These are phyloP conservation scores for Kazachstania bromeliacearum DNA, from an alignment of 805 yeast genomes.

Conservation along the genomic window DNA sequence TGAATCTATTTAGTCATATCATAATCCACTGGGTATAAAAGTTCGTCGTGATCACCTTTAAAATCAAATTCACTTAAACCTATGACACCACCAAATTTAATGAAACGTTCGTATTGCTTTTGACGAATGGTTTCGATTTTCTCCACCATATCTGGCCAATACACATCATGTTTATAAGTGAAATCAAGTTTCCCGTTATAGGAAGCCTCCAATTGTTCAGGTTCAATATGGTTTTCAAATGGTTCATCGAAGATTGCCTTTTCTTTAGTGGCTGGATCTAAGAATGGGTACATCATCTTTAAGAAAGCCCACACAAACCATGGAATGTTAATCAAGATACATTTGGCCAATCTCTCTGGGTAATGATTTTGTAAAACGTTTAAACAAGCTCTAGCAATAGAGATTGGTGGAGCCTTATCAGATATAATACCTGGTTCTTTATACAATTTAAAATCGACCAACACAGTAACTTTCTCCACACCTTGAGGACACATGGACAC, in stretches of 20 bases:
- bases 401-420: constrained; percentile 41
- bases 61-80: constrained; percentile 49
- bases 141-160: constrained; percentile 43
- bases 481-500: constrained; percentile 50
- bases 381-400: constrained; percentile 41
- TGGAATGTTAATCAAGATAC: constrained; percentile 46
- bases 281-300: constrained; percentile 47
- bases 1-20: constrained; percentile 4
- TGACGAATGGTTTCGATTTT: constrained; percentile 34
- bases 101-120: constrained; percentile 32
- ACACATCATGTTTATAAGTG: constrained; percentile 41
- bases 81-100: constrained; percentile 36
- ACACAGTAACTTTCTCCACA: constrained; percentile 44
- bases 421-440: constrained; percentile 28
- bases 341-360: constrained; percentile 49
- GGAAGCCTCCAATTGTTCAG: constrained; percentile 40
- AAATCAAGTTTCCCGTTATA: constrained; percentile 42
- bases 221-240: constrained; percentile 44
- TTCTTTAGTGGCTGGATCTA: constrained; percentile 50
- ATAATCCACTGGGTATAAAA: constrained; percentile 18
- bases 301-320: constrained; percentile 49
- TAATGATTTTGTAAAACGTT: constrained; percentile 48
- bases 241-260: constrained; percentile 52
- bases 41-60: constrained; percentile 28
- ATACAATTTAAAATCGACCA: constrained; percentile 45